Conservation (phyloP, 306 rosid genomes). For the Bauhinia variegata region DNA sequence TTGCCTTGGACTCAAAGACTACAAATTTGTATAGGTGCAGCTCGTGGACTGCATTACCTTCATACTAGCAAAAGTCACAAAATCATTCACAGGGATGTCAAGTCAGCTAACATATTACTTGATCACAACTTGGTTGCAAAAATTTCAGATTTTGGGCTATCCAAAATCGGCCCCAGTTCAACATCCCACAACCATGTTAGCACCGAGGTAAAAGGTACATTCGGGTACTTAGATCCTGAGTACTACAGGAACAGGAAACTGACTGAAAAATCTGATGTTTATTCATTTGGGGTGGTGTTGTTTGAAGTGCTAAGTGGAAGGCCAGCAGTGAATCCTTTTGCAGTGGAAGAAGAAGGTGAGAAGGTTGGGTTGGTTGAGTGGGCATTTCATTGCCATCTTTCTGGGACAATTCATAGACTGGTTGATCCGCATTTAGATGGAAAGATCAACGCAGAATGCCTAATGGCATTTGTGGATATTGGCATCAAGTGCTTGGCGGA, state of each 20-base stretch:
- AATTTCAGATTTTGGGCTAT: conserved; percentile 63
- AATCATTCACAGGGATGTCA: conserved; percentile 60
- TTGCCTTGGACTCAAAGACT: conserved; percentile 55
- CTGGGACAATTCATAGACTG: conserved; percentile 34
- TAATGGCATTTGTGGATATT: conserved; percentile 41
- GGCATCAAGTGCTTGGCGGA: conserved; percentile 38
- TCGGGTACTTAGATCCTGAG: conserved; percentile 53
- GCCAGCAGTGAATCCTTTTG: conserved; percentile 40
- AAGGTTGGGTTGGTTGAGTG: conserved; percentile 50
- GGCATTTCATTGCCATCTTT: conserved; percentile 40
- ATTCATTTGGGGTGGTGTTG: conserved; percentile 66
- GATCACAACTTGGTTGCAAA: conserved; percentile 50
- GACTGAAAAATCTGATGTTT: conserved; percentile 61
- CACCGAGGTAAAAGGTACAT: conserved; percentile 50
- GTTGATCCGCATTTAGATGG: conserved; percentile 46
- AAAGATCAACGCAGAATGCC: conserved; percentile 31
- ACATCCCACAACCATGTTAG: conserved; percentile 41
- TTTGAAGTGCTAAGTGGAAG: conserved; percentile 57
- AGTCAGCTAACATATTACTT: conserved; percentile 58
- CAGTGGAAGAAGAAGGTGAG: conserved; percentile 38
- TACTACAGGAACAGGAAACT: conserved; percentile 43
- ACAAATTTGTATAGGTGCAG: conserved; percentile 50
- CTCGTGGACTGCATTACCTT: conserved; percentile 63
- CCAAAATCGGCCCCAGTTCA: conserved; percentile 36
- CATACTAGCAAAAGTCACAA: conserved; percentile 45